Percentiles rank a stretch among this genome's conserved stretches.
Evolutionary conservation across 169 alveolate genomes (phyloP).

Genomic region (Plasmodium billcollinsi): DNA sequence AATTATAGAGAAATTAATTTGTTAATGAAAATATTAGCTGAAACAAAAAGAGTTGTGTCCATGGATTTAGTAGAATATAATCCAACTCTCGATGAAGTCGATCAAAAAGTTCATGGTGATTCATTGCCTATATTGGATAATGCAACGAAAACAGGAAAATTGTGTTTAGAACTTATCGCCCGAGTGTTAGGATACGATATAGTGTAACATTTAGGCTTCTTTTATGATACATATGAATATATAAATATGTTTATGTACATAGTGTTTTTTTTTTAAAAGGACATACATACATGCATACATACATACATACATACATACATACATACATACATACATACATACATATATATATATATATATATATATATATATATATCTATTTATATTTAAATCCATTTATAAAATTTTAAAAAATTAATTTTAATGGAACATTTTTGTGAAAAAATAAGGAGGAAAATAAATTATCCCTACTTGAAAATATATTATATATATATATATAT

Average conservation of each 20-base stretch:
- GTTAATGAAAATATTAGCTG: conserved; percentile 74
- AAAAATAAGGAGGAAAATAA: too few species aligned
- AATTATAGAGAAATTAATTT: conserved; percentile 77
- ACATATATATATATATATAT: conserved; percentile 3
- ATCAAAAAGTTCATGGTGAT: conserved; percentile 43
- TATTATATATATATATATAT: too few species aligned
- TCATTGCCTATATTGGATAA: conserved; percentile 36
- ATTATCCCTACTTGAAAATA: too few species aligned
- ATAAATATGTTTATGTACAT: too few species aligned
- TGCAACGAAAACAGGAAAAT: conserved; percentile 66
- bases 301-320: not conserved
- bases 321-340: not conserved
- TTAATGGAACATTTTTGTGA: too few species aligned
- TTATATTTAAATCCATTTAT: not conserved
- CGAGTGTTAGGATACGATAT: conserved; percentile 52
- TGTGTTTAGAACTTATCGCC: conserved; percentile 66
- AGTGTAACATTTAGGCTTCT: not conserved
- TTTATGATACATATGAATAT: too few species aligned
- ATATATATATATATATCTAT: not conserved
- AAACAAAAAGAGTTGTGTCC: conserved; percentile 70
- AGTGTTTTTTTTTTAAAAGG: not conserved
- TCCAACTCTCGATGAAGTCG: conserved; percentile 46
- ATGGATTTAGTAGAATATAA: conserved; percentile 70
- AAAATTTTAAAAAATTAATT: too few species aligned
- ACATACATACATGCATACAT: not conserved